Evolutionary conservation across 2,329 filamentous ascomycete genomes (phyloP), one percentile per base, ranked within the genome.

Genomic region (Fusarium sp.): DNA sequence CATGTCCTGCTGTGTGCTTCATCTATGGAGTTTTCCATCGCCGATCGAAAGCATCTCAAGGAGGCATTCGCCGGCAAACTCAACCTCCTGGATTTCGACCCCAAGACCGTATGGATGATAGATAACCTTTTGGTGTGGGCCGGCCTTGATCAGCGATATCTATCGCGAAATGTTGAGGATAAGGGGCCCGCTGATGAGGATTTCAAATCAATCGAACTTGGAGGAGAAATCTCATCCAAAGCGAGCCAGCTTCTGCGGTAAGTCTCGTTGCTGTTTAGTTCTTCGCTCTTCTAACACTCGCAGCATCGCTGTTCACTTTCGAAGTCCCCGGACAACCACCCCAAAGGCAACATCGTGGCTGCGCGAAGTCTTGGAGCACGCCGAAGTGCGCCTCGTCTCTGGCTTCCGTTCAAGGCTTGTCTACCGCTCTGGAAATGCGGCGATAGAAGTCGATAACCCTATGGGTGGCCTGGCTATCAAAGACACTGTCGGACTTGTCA

Each of bases 21-120:
- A n/a, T 53, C 48, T 9, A 63, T 61, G 48, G 61, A 67, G n/a
- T 69, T 69, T 32, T 65, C 49, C 0, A 61, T 69, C 10, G 58
- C 58, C 0, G 63, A 69, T 10, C 64, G 62, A 6, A 50, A 63
- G 21, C 53, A 63, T 6, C 43, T 69, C 13, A 42, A 57, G 32
- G 57, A 69, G 0, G 61, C 61, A 2, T 65, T 69, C 4, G 23
- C 45, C 2, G 63, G 55, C 2, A 67, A 61, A 2, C 15, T 69
- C 9, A 61, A 65, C 4, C 1, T 67, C 17, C 32, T 69, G 8
- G 66, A 67, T 2, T 69, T 69, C 8, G 58, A 59, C 5, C 49
- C 66, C 0, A 50, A 48, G 25, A 63, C 56, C 3, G 53, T 69
- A 4, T 69, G 66, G 66, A 55, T 61, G 49, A 56, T 69, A 1